Base-by-base conservation (phyloP, 768 basidiomycete species). In the Leccinellum rugosiceps region DNA sequence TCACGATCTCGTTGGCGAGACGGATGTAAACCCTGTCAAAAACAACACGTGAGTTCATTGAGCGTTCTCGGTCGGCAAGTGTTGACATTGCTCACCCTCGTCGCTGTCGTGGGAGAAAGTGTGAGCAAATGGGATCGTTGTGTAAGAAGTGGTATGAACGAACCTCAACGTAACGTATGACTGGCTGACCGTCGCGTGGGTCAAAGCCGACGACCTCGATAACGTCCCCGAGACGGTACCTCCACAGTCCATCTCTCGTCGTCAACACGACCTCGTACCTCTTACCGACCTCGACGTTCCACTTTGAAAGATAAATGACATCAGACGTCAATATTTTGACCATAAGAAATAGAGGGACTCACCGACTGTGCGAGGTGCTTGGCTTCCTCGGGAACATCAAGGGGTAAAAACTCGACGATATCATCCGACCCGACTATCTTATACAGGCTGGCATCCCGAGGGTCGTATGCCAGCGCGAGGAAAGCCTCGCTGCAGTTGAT, bases 371-470 rank as follows among this genome's bases (percentile, higher is more conserved):
- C 38, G 38, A 65, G 21, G 41, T 57, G 35, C 17, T 57, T 59
- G 32, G 64, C 59, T 35, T 71, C 63, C 34, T 71, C 69, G 0
- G 63, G 58, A 1, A 56, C 17, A 10, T 68, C 59, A 13, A 62
- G 1, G 9, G 59, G 53, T 3, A 69, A 35, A 48, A 63, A 69
- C 48, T 65, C 63, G 3, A 68, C 53, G 23, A 65, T 62, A 13
- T 70, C 69, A 23, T 68, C 59, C 9, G 64, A 70, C 14, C 62
- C 61, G 14, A 68, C 59, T 6, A 64, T 55, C 32, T 68, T 68
- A 55, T 66, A 60, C 41, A 64, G 46, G 49, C 50, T 66, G 1
- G 62, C 47, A 17, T 71, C 67, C 31, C 61, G 63, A 32, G 59
- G 49, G n/a, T 66, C 62, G 17, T 67, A 65, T 10, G 55, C 63